Base-by-base conservation (phyloP, 2,329 filamentous ascomycete species). In the Penicillium sp. region DNA sequence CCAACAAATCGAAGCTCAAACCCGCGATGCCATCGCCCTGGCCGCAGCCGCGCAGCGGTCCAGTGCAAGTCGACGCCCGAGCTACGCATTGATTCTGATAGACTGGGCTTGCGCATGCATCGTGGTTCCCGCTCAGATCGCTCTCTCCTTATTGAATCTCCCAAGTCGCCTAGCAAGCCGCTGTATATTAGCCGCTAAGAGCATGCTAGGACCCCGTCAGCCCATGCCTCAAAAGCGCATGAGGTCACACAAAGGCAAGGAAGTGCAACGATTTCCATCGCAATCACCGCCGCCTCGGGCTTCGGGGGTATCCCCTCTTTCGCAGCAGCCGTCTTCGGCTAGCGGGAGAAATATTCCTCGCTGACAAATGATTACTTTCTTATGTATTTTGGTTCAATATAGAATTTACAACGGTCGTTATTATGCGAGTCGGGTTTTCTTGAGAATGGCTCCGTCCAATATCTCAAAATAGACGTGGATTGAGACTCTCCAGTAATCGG, bases 1-100 rank as follows among this genome's bases (percentile, higher is more conserved):
- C 41, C 75, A 78, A 27, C 75, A 79, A 13, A 70, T 95, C 3
- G 84, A 94, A 47, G 69, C 72, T 0, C 75, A 83, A 23, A 64
- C 93, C 10, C 78, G 81, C 44, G 88, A 95, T 54, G 82, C 86
- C 3, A 74, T 94, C 30, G 77, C 84, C 1, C 70, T 95, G n/a
- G 85, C 86, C 2, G 84, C 84, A 0, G 84, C 83, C 0, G 85
- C 84, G 2, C 66, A 70, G 44, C 55, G 57, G 16, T 49, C 56
- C 1, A 51, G 29, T 10, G 16, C 38, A 11, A 47, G 50, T 6
- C 38, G 36, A 3, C 52, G 53, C 11, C 43, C 45, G 14, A 56
- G 48, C 13, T 53, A 62, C 26, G 43, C 56, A 3, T 46, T 58
- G 10, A 49, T 50, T 4, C 25, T 68, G n/a, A 26, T 64, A 3